phyloP scores from a whole-genome alignment of 192 early-diverging fungal species.

The Obelidium mucronatum region DNA sequence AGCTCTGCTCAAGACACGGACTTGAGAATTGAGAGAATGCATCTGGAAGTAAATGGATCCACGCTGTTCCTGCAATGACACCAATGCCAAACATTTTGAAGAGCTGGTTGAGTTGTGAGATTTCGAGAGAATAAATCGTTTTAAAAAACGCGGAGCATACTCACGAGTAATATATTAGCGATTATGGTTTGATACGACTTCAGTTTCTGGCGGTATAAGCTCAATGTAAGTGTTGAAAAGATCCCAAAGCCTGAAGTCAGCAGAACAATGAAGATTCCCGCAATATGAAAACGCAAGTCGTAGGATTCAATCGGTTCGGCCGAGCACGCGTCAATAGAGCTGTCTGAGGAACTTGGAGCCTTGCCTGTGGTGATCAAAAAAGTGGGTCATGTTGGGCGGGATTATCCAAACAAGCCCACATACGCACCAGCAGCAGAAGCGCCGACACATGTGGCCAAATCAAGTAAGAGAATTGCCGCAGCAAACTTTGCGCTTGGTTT shows the following conservation, averaged over 20 bases:
- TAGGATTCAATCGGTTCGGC: not conserved
- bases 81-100: slow-evolving; percentile 63
- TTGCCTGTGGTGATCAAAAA: not conserved
- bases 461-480: not conserved
- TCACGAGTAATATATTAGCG: not conserved
- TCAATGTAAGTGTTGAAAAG: slow-evolving; percentile 16
- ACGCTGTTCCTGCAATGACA: slow-evolving; percentile 55
- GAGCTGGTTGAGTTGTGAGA: too few species aligned
- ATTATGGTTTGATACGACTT: not conserved
- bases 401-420: not conserved
- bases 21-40: slow-evolving; percentile 32
- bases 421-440: not conserved
- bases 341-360: not conserved
- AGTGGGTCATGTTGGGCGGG: not conserved
- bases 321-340: not conserved
- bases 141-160: not conserved
- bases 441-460: not conserved
- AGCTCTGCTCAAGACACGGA: slow-evolving; percentile 16
- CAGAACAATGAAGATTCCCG: slow-evolving; percentile 30
- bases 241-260: slow-evolving; percentile 22
- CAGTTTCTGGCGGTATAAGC: not conserved
- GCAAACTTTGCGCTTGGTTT: too few species aligned
- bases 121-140: not conserved
- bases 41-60: slow-evolving; percentile 54
- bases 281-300: slow-evolving; percentile 30